A percentile compares a stretch with the other conserved stretches of the same genome.
phyloP scores from a whole-genome alignment of 306 rosid genomes.

The cucumber (Cucumis sativus) region DNA sequence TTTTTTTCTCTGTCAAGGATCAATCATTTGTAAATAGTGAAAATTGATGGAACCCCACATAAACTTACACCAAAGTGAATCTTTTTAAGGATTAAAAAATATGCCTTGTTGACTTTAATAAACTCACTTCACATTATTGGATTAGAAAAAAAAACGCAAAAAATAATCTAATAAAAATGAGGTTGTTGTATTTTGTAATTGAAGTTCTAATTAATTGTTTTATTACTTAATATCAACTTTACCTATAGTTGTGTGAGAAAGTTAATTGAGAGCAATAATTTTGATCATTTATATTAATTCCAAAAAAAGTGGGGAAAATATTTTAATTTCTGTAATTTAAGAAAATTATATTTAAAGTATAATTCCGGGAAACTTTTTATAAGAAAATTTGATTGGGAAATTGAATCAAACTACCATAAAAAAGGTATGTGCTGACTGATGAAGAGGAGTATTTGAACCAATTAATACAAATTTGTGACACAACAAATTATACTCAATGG shows the following conservation, averaged over 20 bases:
- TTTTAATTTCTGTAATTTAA: too few species aligned
- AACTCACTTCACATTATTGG: not conserved
- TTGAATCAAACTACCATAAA: not conserved
- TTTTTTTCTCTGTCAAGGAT: not conserved
- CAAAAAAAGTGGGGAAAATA: too few species aligned
- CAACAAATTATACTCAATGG: too few species aligned
- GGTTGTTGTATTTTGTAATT: not conserved
- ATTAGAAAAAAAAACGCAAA: not conserved
- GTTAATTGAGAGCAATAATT: too few species aligned
- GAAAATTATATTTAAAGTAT: too few species aligned
- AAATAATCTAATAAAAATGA: not conserved
- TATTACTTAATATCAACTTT: too few species aligned
- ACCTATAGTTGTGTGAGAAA: too few species aligned
- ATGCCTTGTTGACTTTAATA: not conserved
- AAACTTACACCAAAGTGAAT: not conserved
- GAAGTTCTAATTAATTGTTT: too few species aligned
- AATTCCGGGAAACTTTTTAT: too few species aligned
- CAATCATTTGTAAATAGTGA: not conserved
- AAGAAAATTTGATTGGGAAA: not conserved
- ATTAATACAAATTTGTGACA: too few species aligned
- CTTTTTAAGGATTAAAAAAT: not conserved
- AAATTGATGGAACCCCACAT: not conserved
- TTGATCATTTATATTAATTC: too few species aligned
- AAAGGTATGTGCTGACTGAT: not conserved
- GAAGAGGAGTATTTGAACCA: too few species aligned